A percentile compares a stretch with the other conserved stretches of the same genome.
These are phyloP conservation scores for Monosporozyma aerobia DNA, from an alignment of 805 yeast genomes.

Conservation along the genomic window DNA sequence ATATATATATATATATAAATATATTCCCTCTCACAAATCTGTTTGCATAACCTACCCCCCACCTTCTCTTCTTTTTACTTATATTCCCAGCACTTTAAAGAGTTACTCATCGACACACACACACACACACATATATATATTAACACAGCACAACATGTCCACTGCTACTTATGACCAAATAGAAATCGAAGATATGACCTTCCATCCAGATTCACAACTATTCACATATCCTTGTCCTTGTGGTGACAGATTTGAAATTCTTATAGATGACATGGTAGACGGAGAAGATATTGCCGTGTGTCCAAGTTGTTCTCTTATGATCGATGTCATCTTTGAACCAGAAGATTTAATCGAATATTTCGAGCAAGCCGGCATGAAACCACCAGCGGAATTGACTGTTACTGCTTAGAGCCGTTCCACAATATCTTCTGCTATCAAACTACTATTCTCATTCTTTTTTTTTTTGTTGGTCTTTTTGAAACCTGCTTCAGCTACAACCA, in stretches of 20 bases:
- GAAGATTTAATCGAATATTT: conserved; percentile 38
- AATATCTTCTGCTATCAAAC: conserved; percentile 14
- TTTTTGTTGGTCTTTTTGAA: not conserved
- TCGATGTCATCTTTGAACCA: conserved; percentile 77
- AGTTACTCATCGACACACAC: not conserved
- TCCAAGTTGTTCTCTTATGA: conserved; percentile 92
- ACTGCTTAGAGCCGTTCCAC: not conserved
- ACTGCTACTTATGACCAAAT: conserved; percentile 73
- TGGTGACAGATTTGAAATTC: conserved; percentile 87
- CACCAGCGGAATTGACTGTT: conserved; percentile 14
- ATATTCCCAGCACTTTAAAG: not conserved
- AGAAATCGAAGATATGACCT: conserved; percentile 94
- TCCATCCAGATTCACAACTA: conserved; percentile 69
- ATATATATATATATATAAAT: not conserved
- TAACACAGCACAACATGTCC: conserved; percentile 35
- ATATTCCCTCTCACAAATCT: not conserved
- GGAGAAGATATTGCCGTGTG: conserved; percentile 95
- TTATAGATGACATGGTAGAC: conserved; percentile 73
- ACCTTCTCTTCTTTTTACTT: not conserved
- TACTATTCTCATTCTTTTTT: not conserved
- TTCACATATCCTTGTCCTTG: conserved; percentile 97
- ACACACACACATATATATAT: not conserved
- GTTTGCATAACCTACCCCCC: not conserved
- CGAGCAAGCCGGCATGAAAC: conserved; percentile 28
- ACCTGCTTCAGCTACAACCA: not conserved